Evolutionary conservation across 495 filamentous ascomycete genomes (phyloP).

Genomic region (Arthonia radiata): DNA sequence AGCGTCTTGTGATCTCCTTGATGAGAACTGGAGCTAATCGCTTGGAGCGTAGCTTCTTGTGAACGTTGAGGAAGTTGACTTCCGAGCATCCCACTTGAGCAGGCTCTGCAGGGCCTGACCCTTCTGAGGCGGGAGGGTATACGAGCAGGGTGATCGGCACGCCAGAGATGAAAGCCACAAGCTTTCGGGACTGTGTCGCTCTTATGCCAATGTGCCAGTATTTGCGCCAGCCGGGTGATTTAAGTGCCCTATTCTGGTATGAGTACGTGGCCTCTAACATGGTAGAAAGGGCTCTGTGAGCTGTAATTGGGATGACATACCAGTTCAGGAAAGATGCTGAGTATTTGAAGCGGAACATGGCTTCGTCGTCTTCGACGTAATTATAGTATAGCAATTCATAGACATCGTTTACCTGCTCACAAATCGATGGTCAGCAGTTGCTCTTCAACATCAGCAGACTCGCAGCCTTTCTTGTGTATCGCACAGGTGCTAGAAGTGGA

Average conservation of each 20-base stretch:
- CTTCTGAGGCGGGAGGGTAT: too few relatives aligned
- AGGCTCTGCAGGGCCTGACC: slow-evolving; percentile 43
- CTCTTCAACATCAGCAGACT: slow-evolving; percentile 3
- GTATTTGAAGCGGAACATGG: slow-evolving; percentile 94
- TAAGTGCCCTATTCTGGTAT: slow-evolving; percentile 47
- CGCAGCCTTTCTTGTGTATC: slow-evolving; percentile 7
- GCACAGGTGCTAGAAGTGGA: neutral
- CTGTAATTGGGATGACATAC: slow-evolving; percentile 19
- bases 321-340: slow-evolving; percentile 70
- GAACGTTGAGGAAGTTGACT: slow-evolving; percentile 92
- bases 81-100: slow-evolving; percentile 60
- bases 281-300: neutral
- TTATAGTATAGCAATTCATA: slow-evolving; percentile 75
- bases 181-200: slow-evolving; percentile 44
- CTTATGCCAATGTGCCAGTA: slow-evolving; percentile 93
- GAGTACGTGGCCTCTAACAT: slow-evolving; percentile 5
- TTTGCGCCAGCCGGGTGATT: slow-evolving; percentile 83
- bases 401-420: slow-evolving; percentile 38
- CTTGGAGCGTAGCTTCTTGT: slow-evolving; percentile 90
- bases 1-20: slow-evolving; percentile 83
- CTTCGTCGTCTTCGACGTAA: slow-evolving; percentile 89
- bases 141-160: slow-evolving; percentile 65
- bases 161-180: slow-evolving; percentile 87
- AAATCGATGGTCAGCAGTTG: too few relatives aligned
- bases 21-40: slow-evolving; percentile 80